Base-by-base conservation (phyloP, 768 basidiomycete genomes). In the Pleurotus salmoneostramineus region DNA sequence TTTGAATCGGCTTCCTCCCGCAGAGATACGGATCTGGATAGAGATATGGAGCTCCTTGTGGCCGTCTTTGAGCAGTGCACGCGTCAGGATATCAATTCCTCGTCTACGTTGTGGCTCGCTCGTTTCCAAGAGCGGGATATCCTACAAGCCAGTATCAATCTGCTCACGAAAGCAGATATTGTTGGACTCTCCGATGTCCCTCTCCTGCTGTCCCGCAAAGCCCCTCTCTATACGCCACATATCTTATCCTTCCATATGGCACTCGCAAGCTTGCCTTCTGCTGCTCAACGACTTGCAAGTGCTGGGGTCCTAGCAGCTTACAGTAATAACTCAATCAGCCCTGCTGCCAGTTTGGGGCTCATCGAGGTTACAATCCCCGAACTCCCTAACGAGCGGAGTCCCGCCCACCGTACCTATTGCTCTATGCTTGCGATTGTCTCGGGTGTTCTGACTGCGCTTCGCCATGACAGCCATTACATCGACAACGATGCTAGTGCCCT, bases 171-270 rank as follows among this genome's bases (percentile, higher is more conserved):
- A 57, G 81, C 83, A 33, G 88, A 93, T 63, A 72, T 94, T 4
- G 80, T 81, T 34, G 91, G 91, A 11, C 67, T 87, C 11, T 84
- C 88, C 10, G 87, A 91, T 61, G 68, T 89, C 0, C 74, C 83
- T 1, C 71, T 87, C 8, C 78, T 91, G 14, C 75, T 88, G 17
- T 65, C 80, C 0, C 82, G 83, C 46, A 87, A 85, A 56, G 78
- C 83, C 66, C 82, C 90, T 10, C 71, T 89, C 31, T 93, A 93
- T 65, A 78, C 88, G 0, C 84, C 89, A 0, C 88, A 91, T 63
- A 75, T 96, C 57, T 82, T 97, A 56, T 75, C 88, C 33, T 91
- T 97, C 74, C 93, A 96, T 66, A 88, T 94, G 77, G 83, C 91
- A 0, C 72, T 97, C 15, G 91, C 89, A 12, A 83, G 83, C 58